Conservation (phyloP, 192 early-diverging fungal genomes). For the Coemansia sp. region DNA sequence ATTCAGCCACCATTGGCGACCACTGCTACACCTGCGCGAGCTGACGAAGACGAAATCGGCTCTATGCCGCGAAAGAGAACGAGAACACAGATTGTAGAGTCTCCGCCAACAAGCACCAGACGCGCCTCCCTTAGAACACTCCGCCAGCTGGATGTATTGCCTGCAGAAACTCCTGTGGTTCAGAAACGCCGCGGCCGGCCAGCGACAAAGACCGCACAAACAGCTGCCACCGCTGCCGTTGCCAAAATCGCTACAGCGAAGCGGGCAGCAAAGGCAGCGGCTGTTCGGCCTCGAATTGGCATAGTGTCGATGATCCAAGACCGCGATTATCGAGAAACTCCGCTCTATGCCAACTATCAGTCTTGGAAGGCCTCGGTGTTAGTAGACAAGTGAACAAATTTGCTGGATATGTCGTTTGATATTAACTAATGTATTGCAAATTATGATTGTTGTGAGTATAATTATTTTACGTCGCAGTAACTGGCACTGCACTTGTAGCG, state of each 20-base stretch:
- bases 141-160: not conserved
- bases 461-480: not conserved
- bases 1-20: not conserved
- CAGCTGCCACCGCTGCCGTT: not conserved
- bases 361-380: slow-evolving; percentile 21
- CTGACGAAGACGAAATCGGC: slow-evolving; percentile 3
- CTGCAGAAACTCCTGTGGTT: not conserved
- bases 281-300: slow-evolving; percentile 40
- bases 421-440: slow-evolving; percentile 2
- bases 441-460: not conserved
- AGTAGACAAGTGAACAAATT: not conserved
- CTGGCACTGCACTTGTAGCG: not conserved
- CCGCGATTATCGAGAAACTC: slow-evolving; percentile 33
- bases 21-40: not conserved
- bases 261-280: slow-evolving; percentile 1
- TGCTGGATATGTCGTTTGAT: not conserved
- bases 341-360: slow-evolving; percentile 42
- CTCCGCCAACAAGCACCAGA: not conserved
- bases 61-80: slow-evolving; percentile 1
- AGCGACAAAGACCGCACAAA: not conserved
- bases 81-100: not conserved
- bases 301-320: slow-evolving; percentile 48
- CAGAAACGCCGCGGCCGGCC: slow-evolving; percentile 1
- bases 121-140: not conserved
- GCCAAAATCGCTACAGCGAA: not conserved